phyloP scores from a whole-genome alignment of 495 filamentous ascomycete species.

The Achaetomiella virescens region DNA sequence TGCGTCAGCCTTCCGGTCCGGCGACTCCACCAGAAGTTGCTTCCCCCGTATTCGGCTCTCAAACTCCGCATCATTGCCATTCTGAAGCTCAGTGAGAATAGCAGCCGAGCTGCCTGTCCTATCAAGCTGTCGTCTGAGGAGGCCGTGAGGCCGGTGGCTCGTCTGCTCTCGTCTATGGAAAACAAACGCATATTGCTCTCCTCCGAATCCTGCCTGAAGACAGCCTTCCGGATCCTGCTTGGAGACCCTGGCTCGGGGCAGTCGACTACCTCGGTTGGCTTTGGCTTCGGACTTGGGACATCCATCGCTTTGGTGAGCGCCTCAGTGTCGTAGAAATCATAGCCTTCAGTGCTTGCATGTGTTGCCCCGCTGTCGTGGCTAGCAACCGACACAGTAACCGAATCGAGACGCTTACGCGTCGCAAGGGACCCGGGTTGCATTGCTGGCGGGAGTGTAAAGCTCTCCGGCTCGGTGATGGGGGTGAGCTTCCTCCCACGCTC shows the following conservation, averaged over 20 bases:
- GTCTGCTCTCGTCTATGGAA: conserved; percentile 58
- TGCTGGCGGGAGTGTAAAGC: conserved; percentile 37
- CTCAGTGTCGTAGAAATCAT: conserved; percentile 52
- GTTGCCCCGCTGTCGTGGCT: conserved; percentile 39
- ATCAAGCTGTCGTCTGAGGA: conserved; percentile 32
- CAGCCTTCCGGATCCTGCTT: conserved; percentile 32
- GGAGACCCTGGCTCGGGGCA: conserved; percentile 25
- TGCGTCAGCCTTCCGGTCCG: conserved; percentile 13
- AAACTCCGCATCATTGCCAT: conserved; percentile 27
- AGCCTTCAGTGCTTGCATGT: conserved; percentile 46
- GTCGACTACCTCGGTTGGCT: conserved; percentile 26
- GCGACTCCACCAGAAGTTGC: conserved; percentile 28
- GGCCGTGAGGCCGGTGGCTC: conserved; percentile 33
- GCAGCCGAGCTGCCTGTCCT: conserved; percentile 10
- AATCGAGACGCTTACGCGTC: conserved; percentile 37
- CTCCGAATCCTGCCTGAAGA: conserved; percentile 63
- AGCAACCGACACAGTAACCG: conserved; percentile 36
- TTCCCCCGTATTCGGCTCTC: conserved; percentile 34
- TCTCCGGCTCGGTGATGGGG: conserved; percentile 37
- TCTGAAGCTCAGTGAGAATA: conserved; percentile 17
- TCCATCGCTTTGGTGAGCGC: conserved; percentile 41
- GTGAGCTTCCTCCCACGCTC: conserved; percentile 31
- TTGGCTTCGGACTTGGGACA: conserved; percentile 27
- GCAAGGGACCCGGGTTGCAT: conserved; percentile 24
- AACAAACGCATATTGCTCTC: conserved; percentile 75